Evolutionary conservation across 2,329 filamentous ascomycete species (phyloP), one percentile per base, ranked within the genome.

Genomic region (Coniochaeta pulveracea): DNA sequence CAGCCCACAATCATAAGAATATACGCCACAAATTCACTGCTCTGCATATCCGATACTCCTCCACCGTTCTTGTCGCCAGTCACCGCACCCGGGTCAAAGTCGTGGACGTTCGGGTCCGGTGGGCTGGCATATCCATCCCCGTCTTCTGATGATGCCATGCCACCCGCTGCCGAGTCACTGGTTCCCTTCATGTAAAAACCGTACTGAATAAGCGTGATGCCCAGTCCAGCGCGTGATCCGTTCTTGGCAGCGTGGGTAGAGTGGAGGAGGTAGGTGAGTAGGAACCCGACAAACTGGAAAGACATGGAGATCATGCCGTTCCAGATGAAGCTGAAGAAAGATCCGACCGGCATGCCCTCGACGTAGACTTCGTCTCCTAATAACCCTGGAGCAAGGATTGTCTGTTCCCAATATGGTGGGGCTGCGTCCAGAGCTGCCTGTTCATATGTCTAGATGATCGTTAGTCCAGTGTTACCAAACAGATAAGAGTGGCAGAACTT

Each of bases 381-480:
- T 43, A 91, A 76, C 35, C 89, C 91, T 1, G 91, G 91, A 0
- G 88, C 89, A 33, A 98, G 72, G 43, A 98, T 95, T 0, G 91
- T 96, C 5, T 91, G 98, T 64, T 98, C 91, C 91, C 91, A 98
- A 59, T 98, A 98, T 0, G 91, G 91, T 1, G 91, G 91, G 30
- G 91, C 91, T 16, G 86, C 82, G 56, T 98, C 91, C 26, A 89
- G 89, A 3, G 91, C 91, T 11, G 91, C 91, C 74, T 96, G 89
- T 68, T 98, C 91, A 56, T 98, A 98, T 22, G 89, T 88, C 85
- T 95, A 47, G 31, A 40, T 26, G 24, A 25, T 29, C n/a, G 53
- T 66, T 50, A 64, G 59, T 45, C 46, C 45, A 26, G 15, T 7
- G 16, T 16, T 23, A n/a, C 19, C 5, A 5, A 24, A 19, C 17